A percentile compares a stretch with the other conserved stretches of the same genome.
Conservation (phyloP, 345 rosid genomes). For the Heritiera fomes region DNA sequence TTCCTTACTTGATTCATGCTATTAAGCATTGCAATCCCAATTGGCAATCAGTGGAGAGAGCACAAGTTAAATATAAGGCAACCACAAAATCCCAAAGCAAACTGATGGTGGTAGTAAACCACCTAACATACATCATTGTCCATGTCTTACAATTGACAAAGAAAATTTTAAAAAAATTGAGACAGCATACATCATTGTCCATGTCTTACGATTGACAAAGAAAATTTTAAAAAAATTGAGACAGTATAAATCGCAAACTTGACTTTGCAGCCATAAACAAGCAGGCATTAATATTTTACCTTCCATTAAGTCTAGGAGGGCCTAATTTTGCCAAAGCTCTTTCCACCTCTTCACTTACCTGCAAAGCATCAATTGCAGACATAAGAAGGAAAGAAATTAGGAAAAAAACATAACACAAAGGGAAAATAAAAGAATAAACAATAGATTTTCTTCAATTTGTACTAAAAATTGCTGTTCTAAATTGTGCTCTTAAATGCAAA, state of each 20-base stretch:
- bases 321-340: constrained; percentile 97
- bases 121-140: background rate
- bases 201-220: background rate
- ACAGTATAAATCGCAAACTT: background rate
- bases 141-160: background rate
- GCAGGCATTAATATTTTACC: constrained; percentile 37
- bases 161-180: background rate
- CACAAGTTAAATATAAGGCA: background rate
- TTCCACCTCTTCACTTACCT: constrained; percentile 99
- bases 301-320: constrained; percentile 86
- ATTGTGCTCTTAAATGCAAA: background rate
- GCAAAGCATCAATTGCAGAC: constrained; percentile 27
- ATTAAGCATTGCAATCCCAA: background rate
- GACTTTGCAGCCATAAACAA: background rate
- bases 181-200: constrained; percentile 8
- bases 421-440: background rate
- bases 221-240: background rate
- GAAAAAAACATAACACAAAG: background rate
- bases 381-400: background rate
- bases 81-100: background rate
- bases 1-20: background rate
- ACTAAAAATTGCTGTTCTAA: background rate
- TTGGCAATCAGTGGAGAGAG: background rate
- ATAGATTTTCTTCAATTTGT: background rate
- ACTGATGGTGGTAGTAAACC: background rate